Evolutionary conservation across 257 asterid species (phyloP), one percentile per base, ranked within the genome.

Genomic region (Plantago ovata): DNA sequence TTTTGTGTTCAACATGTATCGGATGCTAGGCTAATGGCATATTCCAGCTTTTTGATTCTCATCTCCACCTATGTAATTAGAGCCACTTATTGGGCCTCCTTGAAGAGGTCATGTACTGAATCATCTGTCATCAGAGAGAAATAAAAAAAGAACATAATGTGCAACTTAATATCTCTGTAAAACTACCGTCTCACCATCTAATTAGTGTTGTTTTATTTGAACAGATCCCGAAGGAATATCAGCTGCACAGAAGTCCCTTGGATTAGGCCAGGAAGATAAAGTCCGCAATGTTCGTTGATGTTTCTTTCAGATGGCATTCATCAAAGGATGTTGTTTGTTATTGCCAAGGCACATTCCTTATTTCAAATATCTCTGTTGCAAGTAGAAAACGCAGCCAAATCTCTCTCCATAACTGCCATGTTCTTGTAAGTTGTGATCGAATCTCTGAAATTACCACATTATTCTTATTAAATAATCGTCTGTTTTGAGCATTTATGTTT

Each of bases 161-260:
- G 36, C 36, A 19, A 49, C 1, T 48, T 48, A 20, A 18, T 10
- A 47, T 19, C 11, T 45, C 20, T 45, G 51, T 13, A 14, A 0
- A 4, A 1, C 3, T 47, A 11, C 10, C 7, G 7, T 18, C 14
- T 41, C 21, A 10, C 18, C 15, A 33, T 39, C 14, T 44, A 24
- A 36, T 23, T 33, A 1, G 32, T 54, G 53, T 47, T 69, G 41
- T 58, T 70, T 61, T 60, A 64, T 64, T 75, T 66, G 51, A 65
- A 10, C 95, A 92, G 98, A 88, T 74, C 91, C 96, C 10, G 85
- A 82, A 53, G 98, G 98, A 42, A 92, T 88, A 70, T 88, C 91
- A 43, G 74, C 74, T 80, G 95, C 95, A 53, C 98, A 92, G 68
- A 92, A 84, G 69, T 92, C 98, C 13, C 91, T 92, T 36, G 96